Base-by-base conservation (phyloP, 1,284 basidiomycete genomes). In the Austropuccinia psidii region DNA sequence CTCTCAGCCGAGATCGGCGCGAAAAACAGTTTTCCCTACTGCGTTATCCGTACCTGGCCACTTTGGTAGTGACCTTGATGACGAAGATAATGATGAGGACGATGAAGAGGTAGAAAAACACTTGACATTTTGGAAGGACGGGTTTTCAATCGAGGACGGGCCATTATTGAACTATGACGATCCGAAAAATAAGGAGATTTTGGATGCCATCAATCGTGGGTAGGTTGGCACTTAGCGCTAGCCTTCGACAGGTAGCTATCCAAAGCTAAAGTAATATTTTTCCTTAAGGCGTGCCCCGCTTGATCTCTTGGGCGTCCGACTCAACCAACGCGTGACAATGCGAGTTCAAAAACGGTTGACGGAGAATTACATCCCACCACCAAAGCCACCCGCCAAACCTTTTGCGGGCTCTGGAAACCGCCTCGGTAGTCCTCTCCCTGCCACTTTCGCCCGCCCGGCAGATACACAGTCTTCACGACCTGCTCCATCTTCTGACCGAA, bases 61-160 rank as follows among this genome's bases (percentile, higher is more conserved):
- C 31, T 58, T 75, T 21, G 50, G 75, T 35, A 61, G 69, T 47
- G 75, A 54, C 62, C 55, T 58, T 45, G 77, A 33, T 24, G 72
- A 31, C 43, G 81, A 82, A 0, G 81, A 81, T 15, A 76, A 78
- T 7, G 83, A 83, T 60, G 85, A 84, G 27, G 86, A 87, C 29
- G 84, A 85, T 52, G 85, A 86, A 74, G 84, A 86, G 0, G 89
- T 85, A 0, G 86, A 89, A 57, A 87, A 95, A 13, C 85, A 87
- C 72, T 83, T 98, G 43, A 95, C 90, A 0, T 93, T 98, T 82
- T 98, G 96, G 95, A 85, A 88, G 41, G 87, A 98, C 76, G 95
- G 95, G 0, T 98, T 98, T 82, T 89, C 88, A 55, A 87, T 98
- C 72, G 93, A 95, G 78, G 91, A 94, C 77, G 93, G 93, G 1